Evolutionary conservation across 768 basidiomycete genomes (phyloP), one percentile per base, ranked within the genome.

Genomic region (Rhizopogon vulgaris): DNA sequence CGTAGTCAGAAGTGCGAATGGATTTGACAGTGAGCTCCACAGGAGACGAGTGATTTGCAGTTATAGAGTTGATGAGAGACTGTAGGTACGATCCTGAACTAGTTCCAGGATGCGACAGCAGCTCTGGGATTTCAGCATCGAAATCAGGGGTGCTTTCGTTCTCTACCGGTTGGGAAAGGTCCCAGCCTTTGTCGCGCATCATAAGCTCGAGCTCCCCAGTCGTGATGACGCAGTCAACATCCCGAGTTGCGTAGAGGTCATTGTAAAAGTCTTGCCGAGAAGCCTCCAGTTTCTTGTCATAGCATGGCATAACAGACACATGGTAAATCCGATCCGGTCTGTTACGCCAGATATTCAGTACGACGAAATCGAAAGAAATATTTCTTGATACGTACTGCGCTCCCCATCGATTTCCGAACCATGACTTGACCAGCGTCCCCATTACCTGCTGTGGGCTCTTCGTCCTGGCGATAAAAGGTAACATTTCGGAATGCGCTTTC

Each of bases 261-360:
- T 85, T 83, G 64, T 91, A 92, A 64, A 98, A 99, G 63, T 99
- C 94, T 42, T 84, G 80, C 25, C 96, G 80, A 8, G 94, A 97
- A 0, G 96, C 96, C 70, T 99, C 96, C 14, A 99, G 83, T 65
- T 99, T 99, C 72, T 98, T 98, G 78, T 99, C 96, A 69, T 98
- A 98, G 69, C 96, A 99, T 0, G 96, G 95, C 94, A 98, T 98
- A 47, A 97, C 94, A 0, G 92, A 80, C 49, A 98, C 93, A 62
- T 99, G 96, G 64, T 98, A 99, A 41, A 99, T 80, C 59, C 90
- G 77, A 61, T 90, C 75, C 0, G 93, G 92, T 37, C 90, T 94
- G 65, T 24, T 17, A 32, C 15, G 24, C 2, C 52, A 45, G 55
- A 47, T 54, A 8, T 47, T 60, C 22, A 53, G 51, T 28, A 47